Evolutionary conservation across 2,329 filamentous ascomycete species (phyloP), one percentile per base, ranked within the genome.

Genomic region (Cercospora zeina): DNA sequence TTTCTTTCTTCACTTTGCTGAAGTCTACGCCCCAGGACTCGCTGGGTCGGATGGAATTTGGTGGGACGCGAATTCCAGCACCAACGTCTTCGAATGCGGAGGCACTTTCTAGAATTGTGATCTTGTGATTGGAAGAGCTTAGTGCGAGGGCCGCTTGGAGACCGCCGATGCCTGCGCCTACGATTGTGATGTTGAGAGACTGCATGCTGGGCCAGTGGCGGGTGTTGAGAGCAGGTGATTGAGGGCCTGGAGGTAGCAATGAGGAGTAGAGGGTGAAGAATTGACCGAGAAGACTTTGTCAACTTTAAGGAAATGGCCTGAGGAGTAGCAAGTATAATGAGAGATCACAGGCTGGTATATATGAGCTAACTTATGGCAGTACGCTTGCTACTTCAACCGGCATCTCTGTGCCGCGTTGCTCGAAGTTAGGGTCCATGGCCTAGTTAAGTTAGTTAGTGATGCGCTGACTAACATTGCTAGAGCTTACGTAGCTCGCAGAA

Each of bases 21-120:
- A 67, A 68, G 53, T 65, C 62, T 45, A 77, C 74, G 39, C 71
- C 77, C 75, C 75, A 79, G 51, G 73, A 68, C 45, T 73, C 69
- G 3, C 76, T 71, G 9, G 78, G 70, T 2, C 74, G 68, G 6
- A 76, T 73, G 4, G 74, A 74, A 59, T 78, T 79, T 1, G 67
- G 68, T 34, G 68, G 63, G 3, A 70, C 59, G 47, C 65, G 61
- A 14, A 69, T 68, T 6, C 68, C 67, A 27, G 65, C 68, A 33
- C 67, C 67, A n/a, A 68, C 64, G 63, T 67, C 31, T 50, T 75
- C 74, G 5, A 78, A 70, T 58, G 75, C 65, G 56, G 67, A 60
- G 1, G 77, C 75, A 10, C 73, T 70, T 64, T 78, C 77, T 9
- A 78, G 69, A 1, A 78, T 70, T 0, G 75, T 77, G 3, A 77